Evolutionary conservation across 805 yeast genomes (phyloP).

Genomic region (Spathaspora hagerdaliae): DNA sequence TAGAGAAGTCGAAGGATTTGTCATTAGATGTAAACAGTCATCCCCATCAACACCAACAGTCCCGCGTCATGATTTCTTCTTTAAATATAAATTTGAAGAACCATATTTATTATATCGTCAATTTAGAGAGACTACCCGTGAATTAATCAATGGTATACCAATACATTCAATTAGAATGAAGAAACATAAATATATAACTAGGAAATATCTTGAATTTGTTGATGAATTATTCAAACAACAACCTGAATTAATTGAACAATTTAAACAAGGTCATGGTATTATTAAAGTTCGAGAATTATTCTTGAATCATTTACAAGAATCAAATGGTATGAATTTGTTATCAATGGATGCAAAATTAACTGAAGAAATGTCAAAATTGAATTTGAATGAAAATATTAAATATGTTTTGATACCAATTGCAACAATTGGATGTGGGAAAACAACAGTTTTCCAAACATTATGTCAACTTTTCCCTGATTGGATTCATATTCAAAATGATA

Average conservation of each 20-base stretch:
- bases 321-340: conserved; percentile 57
- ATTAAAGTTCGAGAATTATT: conserved; percentile 69
- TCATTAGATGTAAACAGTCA: conserved; percentile 56
- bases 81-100: conserved; percentile 92
- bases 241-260: conserved; percentile 44
- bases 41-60: not conserved
- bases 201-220: conserved; percentile 67
- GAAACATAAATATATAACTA: conserved; percentile 57
- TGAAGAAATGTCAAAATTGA: conserved; percentile 6
- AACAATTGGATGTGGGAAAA: conserved; percentile 93
- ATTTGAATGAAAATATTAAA: conserved; percentile 31
- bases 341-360: conserved; percentile 37
- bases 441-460: conserved; percentile 70
- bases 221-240: conserved; percentile 49
- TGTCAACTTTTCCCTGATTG: conserved; percentile 52
- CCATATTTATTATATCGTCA: conserved; percentile 90
- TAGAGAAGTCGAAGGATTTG: conserved; percentile 89
- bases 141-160: conserved; percentile 37
- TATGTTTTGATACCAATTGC: conserved; percentile 79
- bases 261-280: conserved; percentile 60
- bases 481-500: conserved; percentile 82
- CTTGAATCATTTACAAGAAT: conserved; percentile 36
- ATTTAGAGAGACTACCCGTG: conserved; percentile 81
- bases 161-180: conserved; percentile 29
- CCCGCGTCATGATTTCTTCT: conserved; percentile 59